Percentiles rank a stretch among this genome's conserved stretches.
These are phyloP conservation scores for Mrakia frigida DNA, from an alignment of 768 basidiomycete species.

Conservation along the genomic window DNA sequence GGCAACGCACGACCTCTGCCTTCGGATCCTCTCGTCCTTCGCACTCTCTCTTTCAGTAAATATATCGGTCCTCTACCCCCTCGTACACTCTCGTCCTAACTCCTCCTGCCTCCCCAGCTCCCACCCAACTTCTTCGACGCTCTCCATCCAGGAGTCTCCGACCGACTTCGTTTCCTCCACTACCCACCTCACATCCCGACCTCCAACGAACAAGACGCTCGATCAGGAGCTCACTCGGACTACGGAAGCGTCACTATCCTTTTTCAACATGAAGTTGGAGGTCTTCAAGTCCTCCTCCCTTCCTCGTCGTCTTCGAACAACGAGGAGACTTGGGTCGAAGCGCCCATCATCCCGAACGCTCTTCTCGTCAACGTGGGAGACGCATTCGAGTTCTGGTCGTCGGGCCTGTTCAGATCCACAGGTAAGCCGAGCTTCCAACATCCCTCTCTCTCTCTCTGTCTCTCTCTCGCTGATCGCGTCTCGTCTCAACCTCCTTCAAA, in stretches of 20 bases:
- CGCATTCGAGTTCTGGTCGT: background rate
- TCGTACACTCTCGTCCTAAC: no score
- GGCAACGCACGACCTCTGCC: slow-evolving; percentile 50
- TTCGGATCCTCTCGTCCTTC: slow-evolving; percentile 52
- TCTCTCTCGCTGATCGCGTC: background rate
- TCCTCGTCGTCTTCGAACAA: background rate
- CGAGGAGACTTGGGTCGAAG: background rate
- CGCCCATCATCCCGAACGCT: slow-evolving; percentile 10
- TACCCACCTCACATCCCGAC: slow-evolving; percentile 51
- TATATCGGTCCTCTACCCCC: no score
- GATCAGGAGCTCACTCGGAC: slow-evolving; percentile 52
- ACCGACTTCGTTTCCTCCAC: slow-evolving; percentile 57
- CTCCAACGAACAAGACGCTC: slow-evolving; percentile 45
- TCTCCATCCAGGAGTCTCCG: slow-evolving; percentile 50
- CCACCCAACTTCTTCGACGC: slow-evolving; percentile 50
- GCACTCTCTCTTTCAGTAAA: slow-evolving; percentile 49
- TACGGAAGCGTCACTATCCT: slow-evolving; percentile 58
- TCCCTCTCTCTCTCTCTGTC: background rate
- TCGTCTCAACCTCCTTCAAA: background rate
- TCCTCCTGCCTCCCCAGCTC: slow-evolving; percentile 32
- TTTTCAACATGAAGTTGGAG: slow-evolving; percentile 59
- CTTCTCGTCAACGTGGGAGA: slow-evolving; percentile 22
- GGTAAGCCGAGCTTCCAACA: background rate
- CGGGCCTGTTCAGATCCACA: background rate
- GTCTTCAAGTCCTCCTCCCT: slow-evolving; percentile 52